Percentiles rank a stretch among this genome's conserved stretches.
phyloP scores from a whole-genome alignment of 164 flowering plant species.

The Magnolia sinica region DNA sequence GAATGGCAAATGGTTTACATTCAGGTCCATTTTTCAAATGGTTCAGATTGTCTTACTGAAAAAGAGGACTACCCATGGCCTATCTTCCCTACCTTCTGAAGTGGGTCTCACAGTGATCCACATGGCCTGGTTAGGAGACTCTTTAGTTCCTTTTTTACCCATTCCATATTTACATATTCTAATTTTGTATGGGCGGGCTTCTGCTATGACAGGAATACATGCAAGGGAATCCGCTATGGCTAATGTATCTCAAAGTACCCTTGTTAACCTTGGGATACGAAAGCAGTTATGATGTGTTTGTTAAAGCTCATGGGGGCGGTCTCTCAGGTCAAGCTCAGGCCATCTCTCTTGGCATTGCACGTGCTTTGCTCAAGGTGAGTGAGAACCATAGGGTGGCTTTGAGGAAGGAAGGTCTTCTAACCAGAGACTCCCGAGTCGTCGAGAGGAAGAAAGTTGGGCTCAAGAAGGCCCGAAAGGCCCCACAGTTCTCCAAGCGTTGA shows the following conservation, averaged over 20 bases:
- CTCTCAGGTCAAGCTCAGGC: slow-evolving; percentile 99
- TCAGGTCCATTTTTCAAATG: not conserved
- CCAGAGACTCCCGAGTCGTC: slow-evolving; percentile 86
- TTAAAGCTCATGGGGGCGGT: slow-evolving; percentile 96
- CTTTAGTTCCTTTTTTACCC: not conserved
- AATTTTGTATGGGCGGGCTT: not conserved
- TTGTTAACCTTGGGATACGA: slow-evolving; percentile 71
- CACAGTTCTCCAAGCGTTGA: slow-evolving; percentile 85
- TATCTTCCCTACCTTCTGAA: too few relatives aligned
- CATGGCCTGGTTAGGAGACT: too few relatives aligned
- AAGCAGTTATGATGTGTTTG: slow-evolving; percentile 79
- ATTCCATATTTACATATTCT: too few relatives aligned
- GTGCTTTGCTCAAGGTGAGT: slow-evolving; percentile 86
- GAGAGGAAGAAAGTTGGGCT: slow-evolving; percentile 97
- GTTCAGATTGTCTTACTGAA: not conserved
- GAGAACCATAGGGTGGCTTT: slow-evolving; percentile 63
- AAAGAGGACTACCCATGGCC: not conserved
- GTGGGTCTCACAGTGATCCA: too few relatives aligned
- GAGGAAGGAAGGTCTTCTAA: slow-evolving; percentile 78
- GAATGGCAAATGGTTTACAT: not conserved
- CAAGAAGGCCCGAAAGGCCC: slow-evolving; percentile 91
- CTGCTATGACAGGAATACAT: slow-evolving; percentile 72
- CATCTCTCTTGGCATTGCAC: slow-evolving; percentile 84
- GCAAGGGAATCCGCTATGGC: slow-evolving; percentile 94
- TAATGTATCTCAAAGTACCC: slow-evolving; percentile 76